Evolutionary conservation across 805 yeast genomes (phyloP).

Genomic region (Candida rishiriensis): DNA sequence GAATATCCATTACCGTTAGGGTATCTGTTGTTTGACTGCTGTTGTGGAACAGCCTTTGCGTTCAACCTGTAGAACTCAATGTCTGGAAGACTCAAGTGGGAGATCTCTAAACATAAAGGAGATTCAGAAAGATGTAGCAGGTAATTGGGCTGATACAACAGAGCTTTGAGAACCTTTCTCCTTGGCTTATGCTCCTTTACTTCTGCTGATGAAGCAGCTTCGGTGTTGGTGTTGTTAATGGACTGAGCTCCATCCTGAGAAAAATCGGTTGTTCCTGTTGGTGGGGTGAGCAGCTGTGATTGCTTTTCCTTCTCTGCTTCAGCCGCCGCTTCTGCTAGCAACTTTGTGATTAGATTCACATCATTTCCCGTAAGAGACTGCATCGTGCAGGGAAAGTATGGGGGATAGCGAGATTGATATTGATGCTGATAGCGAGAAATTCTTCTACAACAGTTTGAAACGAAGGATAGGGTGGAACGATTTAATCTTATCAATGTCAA

Average conservation of each 20-base stretch:
- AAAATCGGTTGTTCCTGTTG: not conserved
- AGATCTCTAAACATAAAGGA: constrained; percentile 31
- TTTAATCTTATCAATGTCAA: no score
- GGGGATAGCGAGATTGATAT: no score
- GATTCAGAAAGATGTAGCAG: constrained; percentile 29
- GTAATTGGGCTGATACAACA: constrained; percentile 15
- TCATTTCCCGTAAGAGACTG: constrained; percentile 2
- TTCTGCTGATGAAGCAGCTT: no score
- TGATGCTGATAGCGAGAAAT: no score
- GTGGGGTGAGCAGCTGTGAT: not conserved
- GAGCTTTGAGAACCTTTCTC: no score
- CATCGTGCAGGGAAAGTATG: not conserved
- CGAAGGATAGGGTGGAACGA: no score
- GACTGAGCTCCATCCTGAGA: no score
- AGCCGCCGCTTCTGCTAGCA: constrained; percentile 31
- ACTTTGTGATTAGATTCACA: constrained; percentile 25
- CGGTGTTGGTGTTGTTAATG: no score
- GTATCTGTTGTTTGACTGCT: constrained; percentile 5
- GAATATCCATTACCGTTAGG: not conserved
- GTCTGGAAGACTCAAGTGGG: constrained; percentile 39
- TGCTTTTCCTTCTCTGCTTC: constrained; percentile 26
- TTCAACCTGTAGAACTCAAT: constrained; percentile 45
- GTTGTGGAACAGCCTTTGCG: constrained; percentile 2
- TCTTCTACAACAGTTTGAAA: no score
- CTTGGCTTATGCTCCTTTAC: no score